These are phyloP conservation scores for Xerocomus spinulosus DNA, from an alignment of 768 basidiomycete genomes.

Conservation along the genomic window DNA sequence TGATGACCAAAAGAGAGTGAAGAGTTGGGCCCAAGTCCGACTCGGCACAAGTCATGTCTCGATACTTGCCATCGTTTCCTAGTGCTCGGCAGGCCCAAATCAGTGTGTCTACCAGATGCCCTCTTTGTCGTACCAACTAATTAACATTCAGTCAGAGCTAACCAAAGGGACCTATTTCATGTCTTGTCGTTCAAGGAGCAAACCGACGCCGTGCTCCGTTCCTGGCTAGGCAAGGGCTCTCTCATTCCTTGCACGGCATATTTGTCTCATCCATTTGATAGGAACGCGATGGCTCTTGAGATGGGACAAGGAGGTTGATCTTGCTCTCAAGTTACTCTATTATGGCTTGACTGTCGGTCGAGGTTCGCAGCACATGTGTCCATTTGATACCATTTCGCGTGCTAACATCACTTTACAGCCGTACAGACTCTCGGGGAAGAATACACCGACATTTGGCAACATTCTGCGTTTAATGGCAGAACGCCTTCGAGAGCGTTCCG, in stretches of 20 bases:
- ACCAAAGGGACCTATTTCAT: conserved; percentile 80
- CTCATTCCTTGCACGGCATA: background rate
- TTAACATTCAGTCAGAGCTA: conserved; percentile 61
- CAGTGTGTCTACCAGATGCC: conserved; percentile 45
- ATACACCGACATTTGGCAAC: conserved; percentile 82
- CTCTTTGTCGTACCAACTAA: conserved; percentile 4
- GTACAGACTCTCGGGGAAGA: conserved; percentile 87
- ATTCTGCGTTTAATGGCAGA: conserved; percentile 39
- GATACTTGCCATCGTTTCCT: conserved; percentile 52
- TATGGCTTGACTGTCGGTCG: conserved; percentile 70
- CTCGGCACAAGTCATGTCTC: conserved; percentile 9
- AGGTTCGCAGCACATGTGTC: conserved; percentile 41
- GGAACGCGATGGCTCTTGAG: conserved; percentile 76
- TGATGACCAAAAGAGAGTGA: conserved; percentile 16
- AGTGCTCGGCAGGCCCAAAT: conserved; percentile 82
- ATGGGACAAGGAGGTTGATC: conserved; percentile 79
- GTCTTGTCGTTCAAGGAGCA: conserved; percentile 72
- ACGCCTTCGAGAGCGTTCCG: conserved; percentile 46
- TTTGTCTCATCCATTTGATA: conserved; percentile 30
- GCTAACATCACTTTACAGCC: conserved; percentile 39
- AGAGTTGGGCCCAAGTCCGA: conserved; percentile 4
- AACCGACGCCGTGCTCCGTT: conserved; percentile 64
- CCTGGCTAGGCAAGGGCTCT: conserved; percentile 63
- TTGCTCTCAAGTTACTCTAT: conserved; percentile 63
- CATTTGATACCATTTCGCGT: background rate